Percentiles rank a stretch among this genome's conserved stretches.
Evolutionary conservation across 768 basidiomycete species (phyloP).

Genomic region (Phylloporus sp.): DNA sequence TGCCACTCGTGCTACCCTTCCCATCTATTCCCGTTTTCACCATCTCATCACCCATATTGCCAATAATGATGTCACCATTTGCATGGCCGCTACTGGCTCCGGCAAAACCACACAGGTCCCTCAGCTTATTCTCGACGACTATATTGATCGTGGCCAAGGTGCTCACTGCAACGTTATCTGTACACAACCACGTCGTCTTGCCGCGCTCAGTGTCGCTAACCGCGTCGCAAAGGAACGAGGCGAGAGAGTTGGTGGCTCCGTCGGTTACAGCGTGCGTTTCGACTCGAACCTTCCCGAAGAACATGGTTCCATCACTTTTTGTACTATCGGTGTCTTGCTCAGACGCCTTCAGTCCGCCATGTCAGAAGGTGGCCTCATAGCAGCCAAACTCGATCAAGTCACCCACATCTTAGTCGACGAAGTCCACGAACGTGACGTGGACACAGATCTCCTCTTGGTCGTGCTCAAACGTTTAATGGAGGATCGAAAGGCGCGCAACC

Average conservation of each 20-base stretch:
- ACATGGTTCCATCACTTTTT: constrained; percentile 86
- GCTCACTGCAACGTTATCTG: constrained; percentile 86
- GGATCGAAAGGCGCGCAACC: constrained; percentile 64
- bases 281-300: constrained; percentile 74
- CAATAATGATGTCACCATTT: constrained; percentile 80
- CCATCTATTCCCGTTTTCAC: constrained; percentile 66
- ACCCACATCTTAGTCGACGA: constrained; percentile 94
- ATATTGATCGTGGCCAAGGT: constrained; percentile 74
- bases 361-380: constrained; percentile 35
- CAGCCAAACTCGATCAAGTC: constrained; percentile 60
- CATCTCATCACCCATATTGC: constrained; percentile 67
- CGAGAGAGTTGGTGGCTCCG: constrained; percentile 60
- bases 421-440: constrained; percentile 93
- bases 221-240: constrained; percentile 89
- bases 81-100: constrained; percentile 87
- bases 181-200: constrained; percentile 88
- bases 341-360: constrained; percentile 79
- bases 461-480: constrained; percentile 81
- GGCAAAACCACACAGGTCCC: constrained; percentile 96
- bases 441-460: constrained; percentile 86
- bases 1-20: constrained; percentile 59
- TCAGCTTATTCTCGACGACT: constrained; percentile 84
- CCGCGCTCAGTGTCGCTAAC: constrained; percentile 87
- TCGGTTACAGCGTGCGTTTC: constrained; percentile 93
- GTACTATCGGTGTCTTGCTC: constrained; percentile 89